A percentile compares a stretch with the other conserved stretches of the same genome.
phyloP scores from a whole-genome alignment of 1,139 yeast species.

The Candida neerlandica region DNA sequence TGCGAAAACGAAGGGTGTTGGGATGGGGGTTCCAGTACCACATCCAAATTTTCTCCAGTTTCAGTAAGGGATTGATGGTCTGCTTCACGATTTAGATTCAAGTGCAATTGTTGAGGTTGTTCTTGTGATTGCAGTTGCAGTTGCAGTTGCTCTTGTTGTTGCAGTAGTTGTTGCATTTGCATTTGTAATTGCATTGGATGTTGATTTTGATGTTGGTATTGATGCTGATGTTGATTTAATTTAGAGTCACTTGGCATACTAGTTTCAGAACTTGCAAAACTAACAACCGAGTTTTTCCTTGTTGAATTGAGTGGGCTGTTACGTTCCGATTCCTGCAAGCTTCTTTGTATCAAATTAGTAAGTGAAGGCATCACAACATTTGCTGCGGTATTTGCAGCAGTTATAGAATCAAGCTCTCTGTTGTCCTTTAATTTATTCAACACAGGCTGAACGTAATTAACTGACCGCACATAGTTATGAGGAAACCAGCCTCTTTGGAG shows the following conservation, averaged over 20 bases:
- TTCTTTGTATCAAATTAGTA: slow-evolving; percentile 42
- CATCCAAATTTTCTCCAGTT: not conserved
- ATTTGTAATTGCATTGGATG: not conserved
- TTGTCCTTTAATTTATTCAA: slow-evolving; percentile 41
- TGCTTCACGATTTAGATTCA: not conserved
- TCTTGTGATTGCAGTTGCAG: slow-evolving; percentile 8
- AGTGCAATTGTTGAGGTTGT: slow-evolving; percentile 1
- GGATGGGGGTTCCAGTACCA: slow-evolving; percentile 7
- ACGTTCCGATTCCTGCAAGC: slow-evolving; percentile 34
- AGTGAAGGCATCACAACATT: slow-evolving; percentile 51
- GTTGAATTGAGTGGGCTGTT: slow-evolving; percentile 35
- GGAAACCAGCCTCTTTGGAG: slow-evolving; percentile 77
- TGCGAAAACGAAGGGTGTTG: slow-evolving; percentile 16
- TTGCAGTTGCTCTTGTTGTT: not conserved
- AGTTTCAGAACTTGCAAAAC: slow-evolving; percentile 48
- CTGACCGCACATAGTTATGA: slow-evolving; percentile 54
- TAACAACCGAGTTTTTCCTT: slow-evolving; percentile 50
- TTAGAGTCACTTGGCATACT: slow-evolving; percentile 25
- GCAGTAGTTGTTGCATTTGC: slow-evolving; percentile 4
- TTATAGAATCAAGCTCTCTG: slow-evolving; percentile 46
- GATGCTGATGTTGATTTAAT: slow-evolving; percentile 10
- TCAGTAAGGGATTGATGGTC: not conserved
- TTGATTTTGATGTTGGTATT: slow-evolving; percentile 3
- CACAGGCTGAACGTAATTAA: slow-evolving; percentile 50
- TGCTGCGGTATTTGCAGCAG: slow-evolving; percentile 55